phyloP scores from a whole-genome alignment of 805 yeast genomes.

The Candida loeiensis region DNA sequence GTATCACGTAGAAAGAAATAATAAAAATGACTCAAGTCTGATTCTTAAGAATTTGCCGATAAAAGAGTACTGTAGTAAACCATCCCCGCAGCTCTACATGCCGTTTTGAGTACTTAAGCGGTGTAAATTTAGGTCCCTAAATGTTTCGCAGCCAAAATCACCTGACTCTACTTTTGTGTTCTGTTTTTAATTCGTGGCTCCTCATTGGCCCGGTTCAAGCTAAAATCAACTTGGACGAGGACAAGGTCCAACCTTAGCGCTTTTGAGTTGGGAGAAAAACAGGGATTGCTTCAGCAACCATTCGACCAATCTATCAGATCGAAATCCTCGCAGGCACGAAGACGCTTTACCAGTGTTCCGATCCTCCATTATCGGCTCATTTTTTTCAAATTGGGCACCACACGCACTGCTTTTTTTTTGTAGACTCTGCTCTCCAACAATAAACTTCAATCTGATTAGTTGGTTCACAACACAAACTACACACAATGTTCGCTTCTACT shows the following conservation, averaged over 20 bases:
- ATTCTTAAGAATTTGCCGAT: background rate
- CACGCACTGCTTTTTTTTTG: conserved; percentile 1
- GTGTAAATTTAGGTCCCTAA: background rate
- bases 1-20: background rate
- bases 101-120: background rate
- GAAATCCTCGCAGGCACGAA: no score
- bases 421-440: conserved; percentile 6
- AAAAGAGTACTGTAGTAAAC: background rate
- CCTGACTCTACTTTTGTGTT: conserved; percentile 1
- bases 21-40: background rate
- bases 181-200: conserved; percentile 3
- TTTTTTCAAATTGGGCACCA: background rate
- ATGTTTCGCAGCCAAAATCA: conserved; percentile 1
- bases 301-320: no score
- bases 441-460: conserved; percentile 8
- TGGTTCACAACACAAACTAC: conserved; percentile 7
- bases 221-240: no score
- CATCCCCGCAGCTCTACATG: no score
- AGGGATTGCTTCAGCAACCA: no score
- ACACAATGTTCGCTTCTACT: conserved; percentile 34
- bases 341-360: no score
- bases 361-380: conserved; percentile 1
- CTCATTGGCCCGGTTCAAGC: no score
- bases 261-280: no score
- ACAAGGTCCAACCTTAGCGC: no score